Base-by-base conservation (phyloP, 768 basidiomycete genomes). In the Cyathus striatus region DNA sequence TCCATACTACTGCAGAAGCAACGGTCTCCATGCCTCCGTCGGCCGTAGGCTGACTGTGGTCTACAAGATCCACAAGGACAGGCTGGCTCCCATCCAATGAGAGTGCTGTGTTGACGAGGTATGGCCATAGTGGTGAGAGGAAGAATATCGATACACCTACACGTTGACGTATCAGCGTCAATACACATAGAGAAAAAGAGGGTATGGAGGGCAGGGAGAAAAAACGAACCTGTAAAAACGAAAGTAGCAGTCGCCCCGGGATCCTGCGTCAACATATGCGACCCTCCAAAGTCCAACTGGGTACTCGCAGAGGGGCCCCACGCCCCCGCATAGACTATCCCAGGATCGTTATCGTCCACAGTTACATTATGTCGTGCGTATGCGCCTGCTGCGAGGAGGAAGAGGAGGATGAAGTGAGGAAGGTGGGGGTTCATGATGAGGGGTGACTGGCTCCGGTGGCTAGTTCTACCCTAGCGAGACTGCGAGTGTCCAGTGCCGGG, bases 91-190 rank as follows among this genome's bases (percentile, higher is more conserved):
- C 58, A 46, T 73, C 73, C 22, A 75, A 47, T 2, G 62, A 61
- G 5, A 73, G 38, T 5, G 64, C 61, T 1, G 70, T 70, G 39
- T 56, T 67, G 36, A 72, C 71, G 12, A 43, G 42, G 53, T 71
- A 74, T 10, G 73, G 73, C 72, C 72, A 76, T 5, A 64, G 56
- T 12, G 73, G 70, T 0, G 66, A 65, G 34, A 71, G 46, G 45
- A 68, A 70, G 38, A 69, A 73, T 12, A 76, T 58, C 1, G 68
- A 68, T 5, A 65, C 59, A 22, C 73, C 73, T 73, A 42, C 7
- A 12, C n/a, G n/a, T n/a, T n/a, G n/a, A n/a, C n/a, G n/a, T n/a
- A n/a, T n/a, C n/a, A n/a, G n/a, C n/a, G n/a, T n/a, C n/a, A n/a
- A n/a, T n/a, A n/a, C n/a, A n/a, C n/a, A n/a, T n/a, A n/a, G n/a